These are phyloP conservation scores for Zhuliangozyma blackwelliae DNA, from an alignment of 1,139 yeast genomes.

Conservation along the genomic window DNA sequence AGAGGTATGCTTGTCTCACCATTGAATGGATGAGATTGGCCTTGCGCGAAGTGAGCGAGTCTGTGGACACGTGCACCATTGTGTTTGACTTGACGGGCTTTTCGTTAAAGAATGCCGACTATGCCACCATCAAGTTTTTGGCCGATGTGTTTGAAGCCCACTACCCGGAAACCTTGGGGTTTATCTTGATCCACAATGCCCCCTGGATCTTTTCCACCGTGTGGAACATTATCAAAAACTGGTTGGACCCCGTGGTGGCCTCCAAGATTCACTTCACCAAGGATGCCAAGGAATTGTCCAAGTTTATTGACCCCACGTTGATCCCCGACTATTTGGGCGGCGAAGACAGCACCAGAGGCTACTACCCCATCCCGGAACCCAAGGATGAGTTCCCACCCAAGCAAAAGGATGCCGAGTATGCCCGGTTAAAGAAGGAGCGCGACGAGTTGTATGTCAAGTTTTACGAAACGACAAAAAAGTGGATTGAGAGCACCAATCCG, in stretches of 20 bases:
- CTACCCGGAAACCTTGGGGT: constrained; percentile 45
- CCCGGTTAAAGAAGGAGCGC: constrained; percentile 25
- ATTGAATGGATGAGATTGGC: constrained; percentile 41
- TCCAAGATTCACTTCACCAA: constrained; percentile 43
- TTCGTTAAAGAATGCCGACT: constrained; percentile 43
- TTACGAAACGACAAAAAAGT: constrained; percentile 34
- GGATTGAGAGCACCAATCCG: constrained; percentile 43
- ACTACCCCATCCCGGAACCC: constrained; percentile 28
- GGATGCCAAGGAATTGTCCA: constrained; percentile 28
- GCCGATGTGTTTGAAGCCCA: constrained; percentile 46
- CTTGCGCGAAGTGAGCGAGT: constrained; percentile 31
- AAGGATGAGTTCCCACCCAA: constrained; percentile 30
- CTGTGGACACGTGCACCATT: constrained; percentile 36
- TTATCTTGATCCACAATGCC: constrained; percentile 39
- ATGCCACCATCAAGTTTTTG: constrained; percentile 40
- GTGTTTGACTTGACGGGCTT: constrained; percentile 46
- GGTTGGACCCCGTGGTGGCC: constrained; percentile 47
- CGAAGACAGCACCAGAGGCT: constrained; percentile 22
- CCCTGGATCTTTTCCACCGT: constrained; percentile 50
- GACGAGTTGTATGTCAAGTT: constrained; percentile 28
- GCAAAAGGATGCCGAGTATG: constrained; percentile 25
- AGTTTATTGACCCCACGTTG: constrained; percentile 28
- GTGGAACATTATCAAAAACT: constrained; percentile 43
- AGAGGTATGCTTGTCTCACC: constrained; percentile 34
- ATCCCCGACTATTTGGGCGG: constrained; percentile 44